A percentile compares a stretch with the other conserved stretches of the same genome.
These are phyloP conservation scores for Phytophthora cryptogea DNA, from an alignment of 352 stramenopile genomes.

Conservation along the genomic window DNA sequence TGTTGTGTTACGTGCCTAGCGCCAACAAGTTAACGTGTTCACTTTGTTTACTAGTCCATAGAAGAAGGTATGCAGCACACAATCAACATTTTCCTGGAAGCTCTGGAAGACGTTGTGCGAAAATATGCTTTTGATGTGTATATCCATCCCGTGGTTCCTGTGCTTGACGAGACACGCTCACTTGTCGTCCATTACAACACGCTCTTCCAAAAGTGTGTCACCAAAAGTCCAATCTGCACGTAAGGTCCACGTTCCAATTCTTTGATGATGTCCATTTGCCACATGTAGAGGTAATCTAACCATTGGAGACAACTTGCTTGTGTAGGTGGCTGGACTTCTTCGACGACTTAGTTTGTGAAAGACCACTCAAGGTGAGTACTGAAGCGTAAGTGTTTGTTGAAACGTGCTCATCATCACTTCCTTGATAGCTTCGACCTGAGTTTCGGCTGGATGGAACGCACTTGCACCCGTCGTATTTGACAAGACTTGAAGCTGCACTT, in stretches of 20 bases:
- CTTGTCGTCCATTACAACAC: conserved; percentile 89
- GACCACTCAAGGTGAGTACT: conserved; percentile 47
- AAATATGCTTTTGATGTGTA: conserved; percentile 70
- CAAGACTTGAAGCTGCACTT: conserved; percentile 46
- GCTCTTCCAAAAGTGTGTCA: conserved; percentile 52
- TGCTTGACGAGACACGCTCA: conserved; percentile 85
- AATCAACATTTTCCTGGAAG: conserved; percentile 83
- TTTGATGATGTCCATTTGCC: neutral
- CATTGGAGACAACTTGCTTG: neutral
- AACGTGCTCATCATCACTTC: neutral
- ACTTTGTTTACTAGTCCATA: conserved; percentile 44
- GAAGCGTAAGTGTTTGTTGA: neutral
- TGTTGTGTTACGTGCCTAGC: neutral
- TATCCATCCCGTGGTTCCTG: conserved; percentile 90
- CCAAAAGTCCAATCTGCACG: conserved; percentile 49
- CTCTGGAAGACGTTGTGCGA: conserved; percentile 48
- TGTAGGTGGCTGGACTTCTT: conserved; percentile 91
- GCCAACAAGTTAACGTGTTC: neutral
- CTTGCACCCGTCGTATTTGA: conserved; percentile 77
- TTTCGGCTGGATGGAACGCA: conserved; percentile 87
- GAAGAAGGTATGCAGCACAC: conserved; percentile 83
- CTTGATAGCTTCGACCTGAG: conserved; percentile 47
- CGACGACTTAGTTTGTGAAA: conserved; percentile 65
- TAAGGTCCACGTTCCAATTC: conserved; percentile 12
- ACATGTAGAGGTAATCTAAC: neutral